phyloP scores from a whole-genome alignment of 192 early-diverging fungal species.

The Coemansia sp. region DNA sequence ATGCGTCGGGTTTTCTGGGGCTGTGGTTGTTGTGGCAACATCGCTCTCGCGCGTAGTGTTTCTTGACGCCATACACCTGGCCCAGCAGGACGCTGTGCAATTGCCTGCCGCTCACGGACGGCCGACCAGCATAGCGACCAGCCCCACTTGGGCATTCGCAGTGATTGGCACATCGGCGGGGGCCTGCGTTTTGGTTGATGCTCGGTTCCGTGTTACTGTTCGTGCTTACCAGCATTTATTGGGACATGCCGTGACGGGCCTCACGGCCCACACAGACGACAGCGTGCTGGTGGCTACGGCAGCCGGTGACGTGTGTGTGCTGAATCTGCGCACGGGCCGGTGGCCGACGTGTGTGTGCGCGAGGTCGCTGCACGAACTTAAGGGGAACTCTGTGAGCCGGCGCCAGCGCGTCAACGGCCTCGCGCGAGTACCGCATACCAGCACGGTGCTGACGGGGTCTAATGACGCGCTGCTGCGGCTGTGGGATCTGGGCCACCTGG shows the following conservation, averaged over 20 bases:
- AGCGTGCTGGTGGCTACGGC: conserved; percentile 32
- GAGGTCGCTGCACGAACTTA: conserved; percentile 57
- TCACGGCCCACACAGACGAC: conserved; percentile 16
- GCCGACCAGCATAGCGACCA: conserved; percentile 16
- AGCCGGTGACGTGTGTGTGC: conserved; percentile 34
- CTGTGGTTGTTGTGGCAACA: conserved; percentile 28
- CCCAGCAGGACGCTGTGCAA: conserved; percentile 12
- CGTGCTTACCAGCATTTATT: conserved; percentile 31
- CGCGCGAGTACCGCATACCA: conserved; percentile 58
- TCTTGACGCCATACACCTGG: conserved; percentile 12
- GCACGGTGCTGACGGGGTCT: neutral
- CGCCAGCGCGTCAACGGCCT: conserved; percentile 62
- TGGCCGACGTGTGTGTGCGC: conserved; percentile 53
- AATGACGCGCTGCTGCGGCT: conserved; percentile 85
- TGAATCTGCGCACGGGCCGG: conserved; percentile 35
- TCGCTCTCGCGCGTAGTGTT: conserved; percentile 48
- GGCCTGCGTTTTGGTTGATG: conserved; percentile 29
- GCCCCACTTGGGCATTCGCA: conserved; percentile 13
- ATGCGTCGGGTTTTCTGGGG: conserved; percentile 12
- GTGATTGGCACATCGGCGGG: conserved; percentile 39
- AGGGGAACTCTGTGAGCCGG: conserved; percentile 57
- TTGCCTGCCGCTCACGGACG: conserved; percentile 22
- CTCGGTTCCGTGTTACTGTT: conserved; percentile 40
- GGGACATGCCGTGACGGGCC: conserved; percentile 23
- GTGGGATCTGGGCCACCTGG: conserved; percentile 70